Conservation (phyloP, 179 eudicot species). For the Nepenthes alata region DNA sequence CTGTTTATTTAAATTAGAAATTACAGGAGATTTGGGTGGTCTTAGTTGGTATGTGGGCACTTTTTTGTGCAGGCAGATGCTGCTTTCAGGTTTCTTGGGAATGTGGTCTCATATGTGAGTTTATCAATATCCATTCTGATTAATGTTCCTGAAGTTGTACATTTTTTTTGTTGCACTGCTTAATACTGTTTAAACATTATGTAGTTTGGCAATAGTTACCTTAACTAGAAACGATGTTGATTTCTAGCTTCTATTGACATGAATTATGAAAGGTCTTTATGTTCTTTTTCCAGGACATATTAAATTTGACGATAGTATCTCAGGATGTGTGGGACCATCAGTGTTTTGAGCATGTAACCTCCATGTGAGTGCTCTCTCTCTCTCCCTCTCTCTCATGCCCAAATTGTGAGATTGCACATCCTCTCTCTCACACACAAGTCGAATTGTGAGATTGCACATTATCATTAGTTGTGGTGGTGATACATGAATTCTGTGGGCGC, state of each 20-base stretch:
- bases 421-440: no score
- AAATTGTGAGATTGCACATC: no score
- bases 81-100: constrained; percentile 66
- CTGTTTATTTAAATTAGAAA: no score
- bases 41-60: not conserved
- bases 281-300: constrained; percentile 41
- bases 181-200: not conserved
- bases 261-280: not conserved
- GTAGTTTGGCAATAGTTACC: not conserved
- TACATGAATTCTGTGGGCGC: no score
- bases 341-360: constrained; percentile 57
- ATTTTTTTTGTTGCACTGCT: not conserved
- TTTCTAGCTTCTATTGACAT: not conserved
- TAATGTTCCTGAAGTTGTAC: not conserved
- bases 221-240: no score
- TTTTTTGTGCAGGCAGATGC: constrained; percentile 70
- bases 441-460: no score
- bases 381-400: not conserved
- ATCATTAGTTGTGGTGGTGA: no score
- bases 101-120: constrained; percentile 52
- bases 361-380: constrained; percentile 50
- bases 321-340: constrained; percentile 88
- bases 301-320: constrained; percentile 45
- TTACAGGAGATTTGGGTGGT: not conserved
- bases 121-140: not conserved